Conservation (phyloP, 768 basidiomycete genomes). For the Psilocybe subaeruginosa region DNA sequence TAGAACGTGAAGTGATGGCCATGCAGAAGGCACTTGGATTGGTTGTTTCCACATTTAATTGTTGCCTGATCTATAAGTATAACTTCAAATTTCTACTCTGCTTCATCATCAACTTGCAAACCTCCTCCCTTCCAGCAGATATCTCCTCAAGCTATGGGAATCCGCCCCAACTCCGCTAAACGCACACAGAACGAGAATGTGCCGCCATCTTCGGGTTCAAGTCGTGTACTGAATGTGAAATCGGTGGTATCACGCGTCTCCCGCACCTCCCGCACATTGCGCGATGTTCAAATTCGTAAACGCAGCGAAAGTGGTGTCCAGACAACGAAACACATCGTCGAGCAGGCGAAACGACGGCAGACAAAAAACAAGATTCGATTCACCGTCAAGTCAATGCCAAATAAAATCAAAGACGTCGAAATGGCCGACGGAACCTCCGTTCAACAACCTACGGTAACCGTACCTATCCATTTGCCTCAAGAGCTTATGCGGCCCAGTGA, state of each 20-base stretch:
- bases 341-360: slow-evolving; percentile 41
- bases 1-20: background rate
- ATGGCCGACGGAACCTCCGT: slow-evolving; percentile 30
- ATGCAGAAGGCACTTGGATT: background rate
- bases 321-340: slow-evolving; percentile 35
- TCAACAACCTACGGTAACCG: slow-evolving; percentile 17
- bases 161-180: background rate
- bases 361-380: slow-evolving; percentile 28
- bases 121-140: background rate
- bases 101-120: background rate
- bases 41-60: background rate
- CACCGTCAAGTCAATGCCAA: slow-evolving; percentile 20
- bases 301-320: slow-evolving; percentile 4
- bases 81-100: background rate
- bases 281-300: background rate
- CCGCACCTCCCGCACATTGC: background rate
- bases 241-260: background rate
- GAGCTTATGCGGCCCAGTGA: slow-evolving; percentile 54
- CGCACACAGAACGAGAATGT: background rate
- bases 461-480: slow-evolving; percentile 48
- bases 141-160: background rate
- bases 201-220: background rate
- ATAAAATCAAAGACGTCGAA: slow-evolving; percentile 29
- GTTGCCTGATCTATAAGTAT: background rate
- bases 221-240: background rate